Evolutionary conservation across 148 eudicot genomes (phyloP).

Genomic region (Rhododendron ferrugineum): DNA sequence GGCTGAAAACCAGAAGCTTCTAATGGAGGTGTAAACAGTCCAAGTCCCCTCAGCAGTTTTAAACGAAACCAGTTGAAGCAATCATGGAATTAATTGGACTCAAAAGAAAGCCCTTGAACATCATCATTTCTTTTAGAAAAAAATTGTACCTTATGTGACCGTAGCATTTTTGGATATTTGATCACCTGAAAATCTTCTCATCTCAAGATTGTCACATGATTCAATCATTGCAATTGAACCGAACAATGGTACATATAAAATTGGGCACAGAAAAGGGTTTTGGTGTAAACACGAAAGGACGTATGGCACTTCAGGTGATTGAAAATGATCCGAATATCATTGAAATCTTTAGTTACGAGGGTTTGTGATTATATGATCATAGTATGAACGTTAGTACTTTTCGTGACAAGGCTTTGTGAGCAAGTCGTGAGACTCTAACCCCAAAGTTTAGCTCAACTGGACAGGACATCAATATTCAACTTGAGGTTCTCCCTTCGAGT

Average conservation of each 20-base stretch:
- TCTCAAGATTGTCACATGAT: background rate
- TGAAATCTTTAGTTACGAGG: background rate
- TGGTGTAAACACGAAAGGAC: background rate
- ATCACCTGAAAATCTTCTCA: background rate
- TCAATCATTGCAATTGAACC: background rate
- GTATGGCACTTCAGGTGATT: background rate
- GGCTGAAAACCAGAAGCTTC: slow-evolving; percentile 9
- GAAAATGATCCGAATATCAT: too few relatives aligned
- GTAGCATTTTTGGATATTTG: background rate
- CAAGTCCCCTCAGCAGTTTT: background rate
- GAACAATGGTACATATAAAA: background rate
- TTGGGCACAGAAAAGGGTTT: background rate
- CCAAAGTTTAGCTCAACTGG: background rate
- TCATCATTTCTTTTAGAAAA: background rate
- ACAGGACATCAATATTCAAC: background rate
- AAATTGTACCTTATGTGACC: background rate
- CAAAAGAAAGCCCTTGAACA: background rate
- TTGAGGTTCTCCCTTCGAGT: background rate
- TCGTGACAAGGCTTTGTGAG: background rate
- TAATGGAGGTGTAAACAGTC: slow-evolving; percentile 9
- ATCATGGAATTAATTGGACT: background rate
- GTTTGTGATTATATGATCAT: background rate
- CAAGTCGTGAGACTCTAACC: background rate
- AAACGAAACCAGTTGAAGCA: background rate
- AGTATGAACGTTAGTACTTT: background rate